These are phyloP conservation scores for Periconia sp. DNA, from an alignment of 2,329 filamentous ascomycete genomes.

Conservation along the genomic window DNA sequence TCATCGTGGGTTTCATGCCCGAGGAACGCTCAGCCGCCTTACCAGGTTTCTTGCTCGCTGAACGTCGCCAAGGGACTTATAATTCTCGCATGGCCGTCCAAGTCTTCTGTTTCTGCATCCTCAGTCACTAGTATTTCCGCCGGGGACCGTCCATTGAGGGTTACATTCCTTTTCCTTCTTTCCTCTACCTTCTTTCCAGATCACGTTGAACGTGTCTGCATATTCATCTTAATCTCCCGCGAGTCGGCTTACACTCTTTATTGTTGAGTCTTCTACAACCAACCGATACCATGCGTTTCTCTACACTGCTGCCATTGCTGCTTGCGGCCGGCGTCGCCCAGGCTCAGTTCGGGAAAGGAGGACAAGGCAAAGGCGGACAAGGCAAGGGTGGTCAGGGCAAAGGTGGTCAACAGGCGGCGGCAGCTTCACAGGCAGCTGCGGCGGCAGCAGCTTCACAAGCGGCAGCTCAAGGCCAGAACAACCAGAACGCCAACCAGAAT, in stretches of 20 bases:
- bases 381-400: constrained; percentile 15
- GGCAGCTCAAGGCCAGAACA: constrained; percentile 12
- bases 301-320: constrained; percentile 39
- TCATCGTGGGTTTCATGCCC: constrained; percentile 50
- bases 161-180: constrained; percentile 50
- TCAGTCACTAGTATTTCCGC: constrained; percentile 38
- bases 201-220: constrained; percentile 50
- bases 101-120: constrained; percentile 37
- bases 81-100: constrained; percentile 32
- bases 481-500: constrained; percentile 20
- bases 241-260: constrained; percentile 47
- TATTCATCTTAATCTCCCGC: constrained; percentile 45
- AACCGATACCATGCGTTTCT: constrained; percentile 41
- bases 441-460: no score
- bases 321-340: constrained; percentile 42
- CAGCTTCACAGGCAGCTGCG: no score
- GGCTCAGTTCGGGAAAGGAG: constrained; percentile 35
- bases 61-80: constrained; percentile 45
- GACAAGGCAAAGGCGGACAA: constrained; percentile 1
- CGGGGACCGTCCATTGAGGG: constrained; percentile 41
- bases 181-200: constrained; percentile 42
- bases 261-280: constrained; percentile 22
- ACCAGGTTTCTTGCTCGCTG: constrained; percentile 24
- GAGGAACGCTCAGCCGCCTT: constrained; percentile 39
- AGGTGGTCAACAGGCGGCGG: constrained; percentile 3